Percentiles rank a stretch among this genome's conserved stretches.
phyloP scores from a whole-genome alignment of 139 green algal genomes.

The Haematococcus sp. region DNA sequence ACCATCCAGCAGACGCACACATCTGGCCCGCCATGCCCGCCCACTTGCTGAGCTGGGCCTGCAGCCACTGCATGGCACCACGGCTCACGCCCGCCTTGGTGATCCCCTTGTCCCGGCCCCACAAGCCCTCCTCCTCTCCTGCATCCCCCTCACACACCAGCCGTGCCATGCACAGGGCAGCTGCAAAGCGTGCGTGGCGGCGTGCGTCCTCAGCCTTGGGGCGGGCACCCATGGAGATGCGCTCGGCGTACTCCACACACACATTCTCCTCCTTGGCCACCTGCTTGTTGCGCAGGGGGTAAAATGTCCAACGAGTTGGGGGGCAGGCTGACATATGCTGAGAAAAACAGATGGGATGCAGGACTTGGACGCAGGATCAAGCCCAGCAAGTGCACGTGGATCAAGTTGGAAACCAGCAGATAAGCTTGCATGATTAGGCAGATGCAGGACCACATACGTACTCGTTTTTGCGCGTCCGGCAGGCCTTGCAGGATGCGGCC shows the following conservation, averaged over 20 bases:
- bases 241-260: slow-evolving; percentile 12
- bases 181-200: slow-evolving; percentile 48
- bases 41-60: slow-evolving; percentile 51
- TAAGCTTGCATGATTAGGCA: slow-evolving; percentile 1
- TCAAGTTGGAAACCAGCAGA: too few species aligned
- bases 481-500: neutral
- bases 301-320: too few species aligned
- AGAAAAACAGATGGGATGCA: neutral
- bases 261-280: too few species aligned
- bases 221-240: slow-evolving; percentile 2
- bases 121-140: slow-evolving; percentile 32
- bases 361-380: too few species aligned
- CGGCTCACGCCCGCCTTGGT: slow-evolving; percentile 40
- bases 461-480: neutral
- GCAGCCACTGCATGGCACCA: slow-evolving; percentile 61
- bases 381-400: too few species aligned
- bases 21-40: slow-evolving; percentile 58
- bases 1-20: slow-evolving; percentile 51
- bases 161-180: slow-evolving; percentile 27
- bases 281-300: too few species aligned
- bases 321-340: too few species aligned
- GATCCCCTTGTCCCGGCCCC: slow-evolving; percentile 28
- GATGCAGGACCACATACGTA: too few species aligned
- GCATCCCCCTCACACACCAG: slow-evolving; percentile 38
- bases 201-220: neutral